phyloP scores from a whole-genome alignment of 2,329 filamentous ascomycete genomes.

The Penicillium crustosum region DNA sequence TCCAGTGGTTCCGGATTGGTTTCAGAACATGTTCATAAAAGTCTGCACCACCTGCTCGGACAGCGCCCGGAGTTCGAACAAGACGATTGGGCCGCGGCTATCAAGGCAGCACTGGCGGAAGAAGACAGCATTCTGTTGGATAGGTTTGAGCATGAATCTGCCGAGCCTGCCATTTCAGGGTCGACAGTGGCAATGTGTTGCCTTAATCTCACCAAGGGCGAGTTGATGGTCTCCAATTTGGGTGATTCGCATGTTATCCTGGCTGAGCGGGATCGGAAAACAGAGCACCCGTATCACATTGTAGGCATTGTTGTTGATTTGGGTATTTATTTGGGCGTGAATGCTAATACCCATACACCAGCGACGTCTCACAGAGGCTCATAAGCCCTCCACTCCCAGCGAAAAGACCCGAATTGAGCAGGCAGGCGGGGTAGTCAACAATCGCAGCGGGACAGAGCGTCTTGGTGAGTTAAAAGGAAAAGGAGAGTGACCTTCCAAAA shows the following conservation, averaged over 20 bases:
- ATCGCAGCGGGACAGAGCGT: conserved; percentile 28
- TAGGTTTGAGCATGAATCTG: conserved; percentile 26
- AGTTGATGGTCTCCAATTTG: conserved; percentile 36
- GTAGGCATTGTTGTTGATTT: conserved; percentile 11
- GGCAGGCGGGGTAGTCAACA: conserved; percentile 32
- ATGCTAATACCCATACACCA: conserved; percentile 14
- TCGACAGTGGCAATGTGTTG: conserved; percentile 38
- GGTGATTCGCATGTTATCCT: conserved; percentile 39
- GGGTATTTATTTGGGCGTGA: neutral
- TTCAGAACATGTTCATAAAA: conserved; percentile 33
- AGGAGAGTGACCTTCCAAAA: neutral
- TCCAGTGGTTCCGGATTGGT: conserved; percentile 34
- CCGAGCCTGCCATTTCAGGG: conserved; percentile 31
- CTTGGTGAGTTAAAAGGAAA: conserved; percentile 27
- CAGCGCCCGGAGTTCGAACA: conserved; percentile 32
- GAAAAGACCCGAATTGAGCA: conserved; percentile 35
- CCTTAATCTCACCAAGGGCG: conserved; percentile 33
- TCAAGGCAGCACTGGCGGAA: conserved; percentile 31
- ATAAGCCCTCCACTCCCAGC: conserved; percentile 33
- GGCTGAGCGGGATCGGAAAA: conserved; percentile 31
- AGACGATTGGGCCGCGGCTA: conserved; percentile 33
- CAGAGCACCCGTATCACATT: conserved; percentile 28
- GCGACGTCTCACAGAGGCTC: conserved; percentile 35
- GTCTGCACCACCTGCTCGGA: conserved; percentile 28
- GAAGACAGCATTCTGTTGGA: conserved; percentile 33